These are phyloP conservation scores for Ceratocystis colombiana DNA, from an alignment of 2,329 filamentous ascomycete species.

Conservation along the genomic window DNA sequence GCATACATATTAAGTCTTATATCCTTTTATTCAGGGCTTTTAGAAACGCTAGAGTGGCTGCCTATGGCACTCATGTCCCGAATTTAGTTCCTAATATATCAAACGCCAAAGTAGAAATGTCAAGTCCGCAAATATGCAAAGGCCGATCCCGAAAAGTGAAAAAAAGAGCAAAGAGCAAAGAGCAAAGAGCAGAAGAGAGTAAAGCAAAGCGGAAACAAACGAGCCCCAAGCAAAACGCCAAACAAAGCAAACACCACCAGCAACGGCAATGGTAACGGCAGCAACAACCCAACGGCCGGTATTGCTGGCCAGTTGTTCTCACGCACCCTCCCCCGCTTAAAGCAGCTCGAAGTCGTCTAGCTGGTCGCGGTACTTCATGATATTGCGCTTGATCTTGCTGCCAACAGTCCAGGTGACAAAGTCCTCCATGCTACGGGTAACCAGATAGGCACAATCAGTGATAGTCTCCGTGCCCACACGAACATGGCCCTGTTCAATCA, in stretches of 20 bases:
- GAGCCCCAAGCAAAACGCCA: neutral
- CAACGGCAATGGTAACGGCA: neutral
- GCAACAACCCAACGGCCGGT: neutral
- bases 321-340: conserved; percentile 35
- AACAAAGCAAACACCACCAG: neutral
- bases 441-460: conserved; percentile 79
- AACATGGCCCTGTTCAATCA: conserved; percentile 91
- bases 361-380: conserved; percentile 89
- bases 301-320: neutral
- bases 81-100: conserved; percentile 2
- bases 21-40: neutral
- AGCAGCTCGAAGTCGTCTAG: conserved; percentile 91
- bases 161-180: neutral
- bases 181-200: neutral
- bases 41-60: neutral
- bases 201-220: neutral
- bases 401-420: conserved; percentile 94
- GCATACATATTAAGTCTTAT: neutral
- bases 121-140: conserved; percentile 13
- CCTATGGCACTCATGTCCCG: neutral
- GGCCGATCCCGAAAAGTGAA: conserved; percentile 1
- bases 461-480: conserved; percentile 82
- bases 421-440: conserved; percentile 85
- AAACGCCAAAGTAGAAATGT: conserved; percentile 14
- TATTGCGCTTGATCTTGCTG: conserved; percentile 94